A percentile compares a stretch with the other conserved stretches of the same genome.
Evolutionary conservation across 2,329 filamentous ascomycete genomes (phyloP).

Genomic region (Leptoxyphium fumago): DNA sequence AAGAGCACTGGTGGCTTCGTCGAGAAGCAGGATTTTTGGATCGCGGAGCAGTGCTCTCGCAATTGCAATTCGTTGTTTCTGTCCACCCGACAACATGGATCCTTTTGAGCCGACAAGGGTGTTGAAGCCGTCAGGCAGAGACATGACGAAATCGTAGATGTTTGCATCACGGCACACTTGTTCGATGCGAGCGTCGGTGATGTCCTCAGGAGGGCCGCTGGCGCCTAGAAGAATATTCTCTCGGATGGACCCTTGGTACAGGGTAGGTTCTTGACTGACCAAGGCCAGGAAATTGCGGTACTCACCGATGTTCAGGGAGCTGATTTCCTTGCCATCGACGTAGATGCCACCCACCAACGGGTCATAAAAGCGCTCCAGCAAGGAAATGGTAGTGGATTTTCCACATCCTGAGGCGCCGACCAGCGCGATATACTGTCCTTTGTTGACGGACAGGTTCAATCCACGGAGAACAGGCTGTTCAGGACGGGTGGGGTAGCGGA

Average conservation of each 20-base stretch:
- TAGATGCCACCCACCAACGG: constrained; percentile 65
- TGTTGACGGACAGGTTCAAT: constrained; percentile 56
- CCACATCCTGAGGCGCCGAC: constrained; percentile 92
- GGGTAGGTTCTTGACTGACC: constrained; percentile 83
- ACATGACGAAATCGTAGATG: constrained; percentile 83
- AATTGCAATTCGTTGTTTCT: constrained; percentile 91
- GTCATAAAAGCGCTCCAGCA: constrained; percentile 91
- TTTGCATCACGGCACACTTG: constrained; percentile 79
- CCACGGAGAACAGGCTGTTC: constrained; percentile 87
- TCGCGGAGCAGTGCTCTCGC: constrained; percentile 82
- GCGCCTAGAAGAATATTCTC: constrained; percentile 81
- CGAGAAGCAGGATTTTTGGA: constrained; percentile 71
- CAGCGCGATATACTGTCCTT: constrained; percentile 72
- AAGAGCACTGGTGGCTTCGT: constrained; percentile 56
- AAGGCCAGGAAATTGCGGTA: constrained; percentile 75
- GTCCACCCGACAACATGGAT: constrained; percentile 69
- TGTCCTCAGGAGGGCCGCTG: constrained; percentile 39
- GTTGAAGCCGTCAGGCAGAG: constrained; percentile 45
- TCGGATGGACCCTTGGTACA: constrained; percentile 82
- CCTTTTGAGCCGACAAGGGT: constrained; percentile 66
- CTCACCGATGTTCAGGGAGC: constrained; percentile 64
- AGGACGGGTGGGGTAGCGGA: constrained; percentile 80
- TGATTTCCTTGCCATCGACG: constrained; percentile 73
- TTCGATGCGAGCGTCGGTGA: constrained; percentile 33
- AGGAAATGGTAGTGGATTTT: constrained; percentile 82